phyloP scores from a whole-genome alignment of 2,329 filamentous ascomycete genomes.

The Sporothrix dimorphospora region DNA sequence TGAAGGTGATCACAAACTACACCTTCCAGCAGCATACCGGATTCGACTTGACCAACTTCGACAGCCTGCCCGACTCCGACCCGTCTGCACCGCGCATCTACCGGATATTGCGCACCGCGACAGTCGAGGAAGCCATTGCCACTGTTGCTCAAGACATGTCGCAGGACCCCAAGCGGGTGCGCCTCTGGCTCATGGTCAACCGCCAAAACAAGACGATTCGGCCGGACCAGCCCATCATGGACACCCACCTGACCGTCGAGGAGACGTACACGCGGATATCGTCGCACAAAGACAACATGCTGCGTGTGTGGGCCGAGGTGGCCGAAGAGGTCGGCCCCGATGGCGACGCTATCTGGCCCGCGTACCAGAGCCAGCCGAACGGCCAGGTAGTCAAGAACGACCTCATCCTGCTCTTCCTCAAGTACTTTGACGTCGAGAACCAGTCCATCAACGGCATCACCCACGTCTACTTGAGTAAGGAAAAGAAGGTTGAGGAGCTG shows the following conservation, averaged over 20 bases:
- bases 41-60: constrained; percentile 78
- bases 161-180: constrained; percentile 69
- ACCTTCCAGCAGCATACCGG: constrained; percentile 81
- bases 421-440: constrained; percentile 80
- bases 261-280: constrained; percentile 61
- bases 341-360: constrained; percentile 73
- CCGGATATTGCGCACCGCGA: constrained; percentile 73
- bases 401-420: constrained; percentile 82
- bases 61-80: constrained; percentile 59
- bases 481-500: constrained; percentile 86
- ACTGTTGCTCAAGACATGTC: constrained; percentile 71
- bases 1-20: constrained; percentile 78
- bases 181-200: constrained; percentile 97
- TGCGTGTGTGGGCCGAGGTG: constrained; percentile 87
- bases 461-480: constrained; percentile 84
- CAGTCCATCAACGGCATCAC: constrained; percentile 78
- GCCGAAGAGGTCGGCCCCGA: constrained; percentile 67
- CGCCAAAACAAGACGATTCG: constrained; percentile 95
- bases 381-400: constrained; percentile 63
- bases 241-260: constrained; percentile 75
- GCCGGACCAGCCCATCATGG: constrained; percentile 83
- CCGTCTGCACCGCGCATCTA: constrained; percentile 72
- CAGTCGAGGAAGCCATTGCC: constrained; percentile 72
- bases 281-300: constrained; percentile 67
- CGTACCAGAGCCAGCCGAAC: constrained; percentile 60